Percentiles rank a stretch among this genome's conserved stretches.
Conservation (phyloP, 1,139 yeast species). For the Yamadazyma aaseri region DNA sequence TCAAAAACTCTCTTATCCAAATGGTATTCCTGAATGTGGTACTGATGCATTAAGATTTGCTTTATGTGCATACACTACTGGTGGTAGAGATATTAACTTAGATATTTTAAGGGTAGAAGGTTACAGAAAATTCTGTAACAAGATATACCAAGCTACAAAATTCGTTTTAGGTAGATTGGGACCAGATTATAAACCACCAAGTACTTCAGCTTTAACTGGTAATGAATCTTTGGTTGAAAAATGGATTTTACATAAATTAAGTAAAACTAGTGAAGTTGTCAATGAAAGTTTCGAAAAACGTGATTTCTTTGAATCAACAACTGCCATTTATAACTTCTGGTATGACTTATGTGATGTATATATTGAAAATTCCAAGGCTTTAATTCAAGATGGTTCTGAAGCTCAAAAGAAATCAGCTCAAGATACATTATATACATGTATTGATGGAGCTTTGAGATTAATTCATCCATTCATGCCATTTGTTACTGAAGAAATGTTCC, state of each 20-base stretch:
- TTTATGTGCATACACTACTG: slow-evolving; percentile 96
- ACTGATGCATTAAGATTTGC: slow-evolving; percentile 98
- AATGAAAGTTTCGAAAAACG: slow-evolving; percentile 73
- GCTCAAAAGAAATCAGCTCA: slow-evolving; percentile 85
- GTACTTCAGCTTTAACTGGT: slow-evolving; percentile 60
- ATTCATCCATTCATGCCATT: slow-evolving; percentile 99
- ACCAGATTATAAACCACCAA: slow-evolving; percentile 80
- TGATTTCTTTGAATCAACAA: slow-evolving; percentile 87
- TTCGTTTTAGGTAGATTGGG: slow-evolving; percentile 94
- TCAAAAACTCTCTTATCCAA: slow-evolving; percentile 87
- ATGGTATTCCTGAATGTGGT: slow-evolving; percentile 99
- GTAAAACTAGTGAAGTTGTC: slow-evolving; percentile 64
- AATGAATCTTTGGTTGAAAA: slow-evolving; percentile 90
- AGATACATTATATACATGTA: slow-evolving; percentile 89
- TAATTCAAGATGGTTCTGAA: slow-evolving; percentile 87
- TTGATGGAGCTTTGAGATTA: slow-evolving; percentile 86
- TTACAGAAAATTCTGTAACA: slow-evolving; percentile 98
- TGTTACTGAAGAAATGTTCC: slow-evolving; percentile 98
- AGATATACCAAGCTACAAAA: slow-evolving; percentile 98
- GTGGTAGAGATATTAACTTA: slow-evolving; percentile 96
- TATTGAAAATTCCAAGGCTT: slow-evolving; percentile 92
- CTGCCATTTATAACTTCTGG: slow-evolving; percentile 91
- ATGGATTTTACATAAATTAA: slow-evolving; percentile 91
- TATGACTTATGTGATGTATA: slow-evolving; percentile 95
- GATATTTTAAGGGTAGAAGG: slow-evolving; percentile 98